Conservation (phyloP, 164 flowering plant species). For the Santalum album region DNA sequence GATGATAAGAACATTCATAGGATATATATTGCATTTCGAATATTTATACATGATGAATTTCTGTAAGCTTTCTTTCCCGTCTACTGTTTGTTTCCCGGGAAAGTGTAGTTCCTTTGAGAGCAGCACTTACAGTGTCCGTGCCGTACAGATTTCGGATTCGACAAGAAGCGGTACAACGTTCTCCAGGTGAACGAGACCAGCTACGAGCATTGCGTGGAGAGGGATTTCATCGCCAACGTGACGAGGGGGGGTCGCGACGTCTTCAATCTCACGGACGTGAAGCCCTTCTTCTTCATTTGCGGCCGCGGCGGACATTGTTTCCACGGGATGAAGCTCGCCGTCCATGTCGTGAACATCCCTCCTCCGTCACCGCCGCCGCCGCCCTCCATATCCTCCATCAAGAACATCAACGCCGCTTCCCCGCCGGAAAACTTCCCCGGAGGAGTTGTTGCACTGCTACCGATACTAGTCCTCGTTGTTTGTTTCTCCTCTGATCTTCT, state of each 20-base stretch:
- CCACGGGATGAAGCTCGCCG: not conserved
- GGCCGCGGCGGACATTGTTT: not conserved
- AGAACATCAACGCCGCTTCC: too few relatives aligned
- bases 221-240: not conserved
- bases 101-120: too few relatives aligned
- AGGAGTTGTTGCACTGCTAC: too few relatives aligned
- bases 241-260: conserved; percentile 1
- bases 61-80: too few relatives aligned
- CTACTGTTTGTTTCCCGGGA: too few relatives aligned
- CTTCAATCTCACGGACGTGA: not conserved
- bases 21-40: too few relatives aligned
- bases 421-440: too few relatives aligned
- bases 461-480: too few relatives aligned
- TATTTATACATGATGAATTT: too few relatives aligned
- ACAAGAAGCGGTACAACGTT: not conserved
- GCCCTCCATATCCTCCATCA: not conserved
- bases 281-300: not conserved
- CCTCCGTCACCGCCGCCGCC: not conserved
- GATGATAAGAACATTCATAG: too few relatives aligned
- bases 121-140: not conserved
- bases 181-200: not conserved
- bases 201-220: not conserved
- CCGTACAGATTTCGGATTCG: not conserved
- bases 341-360: not conserved
- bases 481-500: too few relatives aligned